Evolutionary conservation across 2,329 filamentous ascomycete genomes (phyloP).

Genomic region (Pseudogymnoascus sp.): DNA sequence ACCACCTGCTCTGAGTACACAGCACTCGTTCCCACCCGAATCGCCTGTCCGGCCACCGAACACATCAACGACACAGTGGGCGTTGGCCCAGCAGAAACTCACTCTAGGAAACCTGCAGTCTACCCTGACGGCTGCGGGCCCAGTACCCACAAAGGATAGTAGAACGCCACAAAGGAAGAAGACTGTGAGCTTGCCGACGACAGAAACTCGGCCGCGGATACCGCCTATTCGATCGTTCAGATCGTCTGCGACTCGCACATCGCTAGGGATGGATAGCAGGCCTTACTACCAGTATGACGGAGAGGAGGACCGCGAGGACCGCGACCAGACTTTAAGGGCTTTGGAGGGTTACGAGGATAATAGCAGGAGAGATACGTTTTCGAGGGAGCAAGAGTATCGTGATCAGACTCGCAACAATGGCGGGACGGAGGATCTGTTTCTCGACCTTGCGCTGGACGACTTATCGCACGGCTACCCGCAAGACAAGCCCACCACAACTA

Average conservation of each 20-base stretch:
- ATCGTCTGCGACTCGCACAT: constrained; percentile 9
- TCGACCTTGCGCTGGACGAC: constrained; percentile 26
- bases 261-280: constrained; percentile 8
- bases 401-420: constrained; percentile 5
- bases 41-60: constrained; percentile 1
- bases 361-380: neutral
- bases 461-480: constrained; percentile 9
- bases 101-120: neutral
- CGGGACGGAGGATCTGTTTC: constrained; percentile 24
- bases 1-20: constrained; percentile 12
- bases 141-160: neutral
- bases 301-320: constrained; percentile 13
- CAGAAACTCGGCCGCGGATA: neutral
- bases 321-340: constrained; percentile 17
- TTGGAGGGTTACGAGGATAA: constrained; percentile 13
- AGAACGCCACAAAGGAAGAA: neutral
- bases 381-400: constrained; percentile 6
- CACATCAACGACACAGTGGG: constrained; percentile 12
- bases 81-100: constrained; percentile 11
- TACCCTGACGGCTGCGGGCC: neutral
- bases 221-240: constrained; percentile 14
- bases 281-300: constrained; percentile 3
- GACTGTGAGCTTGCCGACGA: neutral
- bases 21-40: neutral
- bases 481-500: neutral